These are phyloP conservation scores for Cyclocybe aegerita DNA, from an alignment of 768 basidiomycete genomes.

Conservation along the genomic window DNA sequence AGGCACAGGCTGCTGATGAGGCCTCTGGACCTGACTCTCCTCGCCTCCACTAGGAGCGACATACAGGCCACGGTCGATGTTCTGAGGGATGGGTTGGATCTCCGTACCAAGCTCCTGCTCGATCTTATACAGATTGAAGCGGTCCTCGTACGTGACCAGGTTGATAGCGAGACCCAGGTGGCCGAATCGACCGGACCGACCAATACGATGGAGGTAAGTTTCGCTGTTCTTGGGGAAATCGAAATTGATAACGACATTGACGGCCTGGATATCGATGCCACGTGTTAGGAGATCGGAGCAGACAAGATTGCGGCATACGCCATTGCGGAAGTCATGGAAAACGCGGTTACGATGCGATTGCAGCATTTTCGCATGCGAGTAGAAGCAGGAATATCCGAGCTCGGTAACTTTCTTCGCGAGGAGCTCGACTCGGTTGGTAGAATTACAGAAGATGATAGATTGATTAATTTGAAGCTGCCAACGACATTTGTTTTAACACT, in stretches of 20 bases:
- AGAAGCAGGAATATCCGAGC: constrained; percentile 99
- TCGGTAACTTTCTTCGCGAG: constrained; percentile 99
- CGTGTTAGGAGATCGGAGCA: constrained; percentile 97
- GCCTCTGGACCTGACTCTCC: constrained; percentile 40
- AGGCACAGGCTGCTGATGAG: constrained; percentile 30
- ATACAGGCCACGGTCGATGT: constrained; percentile 89
- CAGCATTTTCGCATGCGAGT: constrained; percentile 99
- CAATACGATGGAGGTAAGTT: constrained; percentile 98
- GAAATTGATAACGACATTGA: constrained; percentile 99
- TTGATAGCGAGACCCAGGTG: constrained; percentile 97
- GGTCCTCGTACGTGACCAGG: constrained; percentile 95
- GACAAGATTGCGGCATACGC: constrained; percentile 97
- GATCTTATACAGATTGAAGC: constrained; percentile 96
- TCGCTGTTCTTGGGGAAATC: constrained; percentile 99
- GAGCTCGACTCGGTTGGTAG: constrained; percentile 98
- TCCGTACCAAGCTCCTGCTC: constrained; percentile 99
- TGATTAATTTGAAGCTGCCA: constrained; percentile 98
- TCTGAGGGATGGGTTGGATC: constrained; percentile 91
- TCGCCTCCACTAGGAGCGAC: constrained; percentile 72
- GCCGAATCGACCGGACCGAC: constrained; percentile 96
- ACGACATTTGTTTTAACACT: constrained; percentile 1
- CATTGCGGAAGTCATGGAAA: constrained; percentile 99
- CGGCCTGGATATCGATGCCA: constrained; percentile 99
- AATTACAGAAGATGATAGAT: constrained; percentile 99
- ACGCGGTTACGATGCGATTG: constrained; percentile 99